These are phyloP conservation scores for Leccinum pellstonianum DNA, from an alignment of 768 basidiomycete genomes.

Conservation along the genomic window DNA sequence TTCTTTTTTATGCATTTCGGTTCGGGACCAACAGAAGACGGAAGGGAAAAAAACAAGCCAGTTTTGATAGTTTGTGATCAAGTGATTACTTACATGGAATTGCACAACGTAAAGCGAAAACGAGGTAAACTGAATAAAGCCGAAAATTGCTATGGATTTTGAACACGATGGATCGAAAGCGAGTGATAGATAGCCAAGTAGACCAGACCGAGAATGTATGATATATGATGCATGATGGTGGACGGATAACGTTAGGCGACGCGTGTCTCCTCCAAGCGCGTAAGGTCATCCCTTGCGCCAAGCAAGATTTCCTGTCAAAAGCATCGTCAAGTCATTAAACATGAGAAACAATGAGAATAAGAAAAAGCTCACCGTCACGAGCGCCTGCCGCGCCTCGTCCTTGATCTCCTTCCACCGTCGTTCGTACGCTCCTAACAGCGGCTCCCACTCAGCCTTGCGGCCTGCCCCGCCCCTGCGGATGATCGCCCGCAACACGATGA, in stretches of 20 bases:
- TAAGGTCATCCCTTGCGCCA: conserved; percentile 52
- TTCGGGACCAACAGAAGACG: not conserved
- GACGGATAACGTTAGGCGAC: conserved; percentile 7
- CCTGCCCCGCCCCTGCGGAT: conserved; percentile 52
- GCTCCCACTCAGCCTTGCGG: conserved; percentile 55
- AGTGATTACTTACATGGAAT: not conserved
- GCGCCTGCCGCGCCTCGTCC: conserved; percentile 60
- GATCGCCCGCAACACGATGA: conserved; percentile 55
- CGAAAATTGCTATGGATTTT: not conserved
- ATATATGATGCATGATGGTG: no score
- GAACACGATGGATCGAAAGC: not conserved
- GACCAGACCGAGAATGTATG: not conserved
- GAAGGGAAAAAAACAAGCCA: not conserved
- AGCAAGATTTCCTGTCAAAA: conserved; percentile 47
- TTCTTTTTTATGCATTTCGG: not conserved
- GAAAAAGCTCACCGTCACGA: conserved; percentile 49
- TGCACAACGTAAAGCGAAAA: not conserved
- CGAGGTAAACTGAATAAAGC: not conserved
- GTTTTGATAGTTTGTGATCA: not conserved
- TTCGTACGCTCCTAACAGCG: conserved; percentile 55
- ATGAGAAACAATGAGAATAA: not conserved
- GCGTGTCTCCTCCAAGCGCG: conserved; percentile 38
- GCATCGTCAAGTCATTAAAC: not conserved
- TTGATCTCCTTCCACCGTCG: conserved; percentile 71
- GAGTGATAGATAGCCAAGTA: not conserved